Evolutionary conservation across 345 rosid genomes (phyloP).

Genomic region (Lepidium sativum): DNA sequence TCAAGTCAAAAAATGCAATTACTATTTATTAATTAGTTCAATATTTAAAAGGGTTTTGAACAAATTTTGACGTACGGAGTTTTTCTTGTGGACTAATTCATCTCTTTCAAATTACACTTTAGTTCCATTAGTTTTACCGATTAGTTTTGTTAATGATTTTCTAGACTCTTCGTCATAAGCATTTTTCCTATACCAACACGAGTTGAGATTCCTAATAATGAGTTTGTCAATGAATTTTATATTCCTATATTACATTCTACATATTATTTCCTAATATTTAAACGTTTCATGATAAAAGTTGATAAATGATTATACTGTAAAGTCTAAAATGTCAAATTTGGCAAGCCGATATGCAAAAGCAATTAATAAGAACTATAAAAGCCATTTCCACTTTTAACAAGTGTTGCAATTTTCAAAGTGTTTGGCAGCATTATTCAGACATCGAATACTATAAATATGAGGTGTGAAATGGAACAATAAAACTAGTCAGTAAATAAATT

Average conservation of each 20-base stretch:
- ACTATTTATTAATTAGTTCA: background rate
- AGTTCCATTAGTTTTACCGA: background rate
- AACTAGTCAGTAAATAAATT: background rate
- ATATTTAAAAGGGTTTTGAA: background rate
- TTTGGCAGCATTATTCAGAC: background rate
- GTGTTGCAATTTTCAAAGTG: background rate
- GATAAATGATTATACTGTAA: background rate
- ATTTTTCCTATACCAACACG: no score
- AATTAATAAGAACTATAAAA: background rate
- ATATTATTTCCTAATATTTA: background rate
- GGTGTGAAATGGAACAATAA: background rate
- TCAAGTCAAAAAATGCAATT: conserved; percentile 3
- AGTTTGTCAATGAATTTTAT: background rate
- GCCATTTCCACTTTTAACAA: background rate
- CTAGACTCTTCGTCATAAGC: no score
- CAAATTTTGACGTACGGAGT: background rate
- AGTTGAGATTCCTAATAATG: no score
- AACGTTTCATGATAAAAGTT: background rate
- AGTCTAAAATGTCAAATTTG: conserved; percentile 7
- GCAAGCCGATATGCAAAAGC: background rate
- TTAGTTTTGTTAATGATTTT: background rate
- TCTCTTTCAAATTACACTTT: background rate
- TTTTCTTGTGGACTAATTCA: background rate
- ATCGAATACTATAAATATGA: background rate
- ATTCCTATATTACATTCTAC: background rate